Evolutionary conservation across 1,284 basidiomycete genomes (phyloP), one percentile per base, ranked within the genome.

Genomic region (Ganoderma sinense): DNA sequence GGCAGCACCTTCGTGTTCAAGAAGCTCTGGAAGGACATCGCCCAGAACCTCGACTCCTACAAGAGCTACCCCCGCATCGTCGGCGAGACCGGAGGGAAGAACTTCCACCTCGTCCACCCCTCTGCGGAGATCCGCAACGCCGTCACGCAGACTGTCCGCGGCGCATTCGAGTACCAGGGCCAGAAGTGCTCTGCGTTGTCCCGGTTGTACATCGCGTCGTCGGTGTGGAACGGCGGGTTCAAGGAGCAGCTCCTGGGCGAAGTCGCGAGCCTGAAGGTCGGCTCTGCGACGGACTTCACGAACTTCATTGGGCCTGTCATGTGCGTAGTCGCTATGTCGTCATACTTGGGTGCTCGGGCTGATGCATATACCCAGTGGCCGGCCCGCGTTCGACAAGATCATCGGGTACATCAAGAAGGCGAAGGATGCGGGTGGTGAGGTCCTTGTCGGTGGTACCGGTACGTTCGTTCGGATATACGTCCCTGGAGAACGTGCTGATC

Each of bases 101-200:
- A 99, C 87, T 99, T 97, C 88, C 97, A 99, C 84, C 78, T 99
- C 68, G 86, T 99, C 64, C 97, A 99, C 83, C 86, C 89, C 66
- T 92, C 91, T 18, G 97, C 97, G 64, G 94, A 98, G 77, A 84
- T 97, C 69, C 88, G 87, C 79, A 95, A 96, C 72, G 95, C 97
- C 41, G 97, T 96, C 64, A 79, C 94, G 64, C 97, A 99, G 85
- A 91, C 88, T 66, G 89, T 99, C 75, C 89, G 97, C 69, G 95
- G 88, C 29, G 97, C 92, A 0, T 99, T 98, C 82, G 97, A 99
- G 83, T 99, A 99, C 83, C 96, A 97, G 84, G 93, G 94, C 61
- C 98, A 99, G 81, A 99, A 99, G 84, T 99, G 97, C 82, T 97
- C 96, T 41, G 97, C 98, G 0, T 88, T 98, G 39, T 97, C 96